Percentiles rank a stretch among this genome's conserved stretches.
These are phyloP conservation scores for Talaromyces wortmannii DNA, from an alignment of 495 filamentous ascomycete genomes.

Conservation along the genomic window DNA sequence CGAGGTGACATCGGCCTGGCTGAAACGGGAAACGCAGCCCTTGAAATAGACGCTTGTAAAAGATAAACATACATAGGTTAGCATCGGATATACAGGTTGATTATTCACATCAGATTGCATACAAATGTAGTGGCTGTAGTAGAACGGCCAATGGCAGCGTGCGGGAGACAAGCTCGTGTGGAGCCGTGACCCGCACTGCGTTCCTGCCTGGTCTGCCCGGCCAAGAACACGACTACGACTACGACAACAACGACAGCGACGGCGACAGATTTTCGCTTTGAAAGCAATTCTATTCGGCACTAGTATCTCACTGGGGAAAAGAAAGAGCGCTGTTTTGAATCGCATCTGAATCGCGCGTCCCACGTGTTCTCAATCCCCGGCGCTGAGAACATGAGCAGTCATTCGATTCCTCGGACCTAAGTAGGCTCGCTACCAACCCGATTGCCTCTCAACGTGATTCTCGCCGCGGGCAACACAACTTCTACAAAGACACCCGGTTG, in stretches of 20 bases:
- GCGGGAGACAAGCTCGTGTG: slow-evolving; percentile 2
- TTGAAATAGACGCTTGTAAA: slow-evolving; percentile 10
- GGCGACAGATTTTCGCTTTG: no score
- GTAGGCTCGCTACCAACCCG: neutral
- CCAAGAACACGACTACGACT: neutral
- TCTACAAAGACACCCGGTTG: no score
- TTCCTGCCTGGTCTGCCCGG: neutral
- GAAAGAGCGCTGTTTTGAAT: neutral
- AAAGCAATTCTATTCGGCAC: neutral
- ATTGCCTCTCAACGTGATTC: neutral
- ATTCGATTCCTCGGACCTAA: neutral
- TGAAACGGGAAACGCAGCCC: slow-evolving; percentile 73
- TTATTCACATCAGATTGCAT: no score
- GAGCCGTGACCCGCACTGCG: neutral
- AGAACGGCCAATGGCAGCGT: neutral
- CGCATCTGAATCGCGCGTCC: neutral
- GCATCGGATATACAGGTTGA: neutral
- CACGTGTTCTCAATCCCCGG: neutral
- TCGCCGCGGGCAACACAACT: no score
- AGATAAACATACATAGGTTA: neutral
- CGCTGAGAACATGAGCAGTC: neutral
- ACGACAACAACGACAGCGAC: no score
- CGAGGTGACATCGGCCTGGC: slow-evolving; percentile 64
- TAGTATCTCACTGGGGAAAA: neutral
- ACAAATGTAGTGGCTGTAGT: neutral